Base-by-base conservation (phyloP, 768 basidiomycete genomes). In the Macrolepiota fuliginosa region DNA sequence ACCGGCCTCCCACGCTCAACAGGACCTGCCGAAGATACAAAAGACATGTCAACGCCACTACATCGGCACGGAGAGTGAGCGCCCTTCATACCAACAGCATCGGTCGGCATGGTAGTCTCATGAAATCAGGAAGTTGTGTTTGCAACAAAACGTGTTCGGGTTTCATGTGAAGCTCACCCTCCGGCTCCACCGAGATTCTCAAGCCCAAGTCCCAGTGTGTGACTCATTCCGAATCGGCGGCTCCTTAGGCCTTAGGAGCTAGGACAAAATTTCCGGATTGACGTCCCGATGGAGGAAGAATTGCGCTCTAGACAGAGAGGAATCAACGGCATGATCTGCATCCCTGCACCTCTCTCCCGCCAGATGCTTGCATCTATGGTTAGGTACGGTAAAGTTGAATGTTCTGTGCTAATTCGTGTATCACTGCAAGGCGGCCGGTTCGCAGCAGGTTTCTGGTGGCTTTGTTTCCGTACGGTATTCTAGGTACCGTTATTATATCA, bases 81-180 rank as follows among this genome's bases (percentile, higher is more conserved):
- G 47, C 47, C 12, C 47, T 24, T 13, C 11, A 27, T 22, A 13
- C 3, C 25, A 27, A 19, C 22, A 49, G 22, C 22, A 24, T 11
- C 13, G 22, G 47, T 35, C 36, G 32, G 47, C 47, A 50, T 22
- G 9, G 22, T 50, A 4, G 24, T 49, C 37, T 53, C 51, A 53
- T 32, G 39, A 53, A 61, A 54, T 61, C 51, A 61, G 35, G 51
- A 53, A 61, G 52, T 12, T 19, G 13, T 3, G 4, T n/a, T 4
- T 36, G 37, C 49, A 42, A 40, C 50, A 32, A 46, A 45, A 54
- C 52, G 59, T 45, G 42, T 47, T 46, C 52, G 29, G n/a, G 39
- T 52, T 29, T 54, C 52, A 37, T 54, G 40, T 29, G 10, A 37
- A 35, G 19, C 3, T 24, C 37, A 12, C 32, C 57, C 29, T 32